Base-by-base conservation (phyloP, 345 rosid species). In the Ailanthus altissimus region DNA sequence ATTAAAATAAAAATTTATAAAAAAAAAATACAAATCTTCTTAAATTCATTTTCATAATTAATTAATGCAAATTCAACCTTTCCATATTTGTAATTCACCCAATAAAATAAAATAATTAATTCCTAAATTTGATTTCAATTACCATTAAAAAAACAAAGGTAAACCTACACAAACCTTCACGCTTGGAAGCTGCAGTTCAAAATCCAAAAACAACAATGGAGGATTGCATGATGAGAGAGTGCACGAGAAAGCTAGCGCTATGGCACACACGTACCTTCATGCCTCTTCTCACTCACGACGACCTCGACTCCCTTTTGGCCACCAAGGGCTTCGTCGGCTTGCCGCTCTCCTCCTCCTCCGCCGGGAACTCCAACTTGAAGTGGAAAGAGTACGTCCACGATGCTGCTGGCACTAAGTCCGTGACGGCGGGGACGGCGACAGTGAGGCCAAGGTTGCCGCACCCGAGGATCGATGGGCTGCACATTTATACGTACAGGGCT, bases 401-500 rank as follows among this genome's bases (percentile, higher is more conserved):
- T 11, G 73, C 78, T 0, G 53, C 47, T 5, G 54, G 18, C 11
- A 21, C 40, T 2, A 45, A 20, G 81, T 51, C 73, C 15, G 32
- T 51, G 2, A 53, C 74, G 26, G 32, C 72, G 40, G 46, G 68
- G 3, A 40, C 73, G 6, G 49, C 50, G 58, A n/a, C 58, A 14
- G 71, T 83, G 0, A 72, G 83, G 18, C 81, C 84, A 15, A 80
- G 78, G 75, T 65, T 90, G 56, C 90, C 94, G 0, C 80, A 85
- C 74, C 90, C 90, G 2, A 79, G 78, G 38, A 87, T 90, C 80
- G 92, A 88, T 13, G 92, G 92, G 40, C 85, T 88, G 58, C 92
- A 90, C 66, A 50, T 83, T 51, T 75, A 49, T 75, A 80, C 87
- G 28, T 88, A 85, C 79, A 79, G 78, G 45, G 85, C 86, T 21